phyloP scores from a whole-genome alignment of 2,329 filamentous ascomycete species.

The Rugonectria rugulosa region DNA sequence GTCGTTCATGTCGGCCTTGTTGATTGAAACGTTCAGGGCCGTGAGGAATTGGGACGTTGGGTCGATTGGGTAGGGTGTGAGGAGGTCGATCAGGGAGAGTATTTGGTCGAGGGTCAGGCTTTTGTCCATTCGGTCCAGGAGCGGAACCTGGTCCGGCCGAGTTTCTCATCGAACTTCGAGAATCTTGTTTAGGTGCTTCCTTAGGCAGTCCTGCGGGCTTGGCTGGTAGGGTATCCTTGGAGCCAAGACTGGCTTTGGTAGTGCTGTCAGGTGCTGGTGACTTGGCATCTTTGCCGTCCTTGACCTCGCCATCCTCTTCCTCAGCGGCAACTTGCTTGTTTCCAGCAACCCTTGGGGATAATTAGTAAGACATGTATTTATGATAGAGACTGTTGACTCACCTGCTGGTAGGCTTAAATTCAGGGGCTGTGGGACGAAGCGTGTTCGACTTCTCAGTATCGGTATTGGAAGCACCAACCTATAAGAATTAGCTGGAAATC shows the following conservation, averaged over 20 bases:
- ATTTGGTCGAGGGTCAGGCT: constrained; percentile 43
- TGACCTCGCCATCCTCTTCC: constrained; percentile 77
- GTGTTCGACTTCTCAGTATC: constrained; percentile 48
- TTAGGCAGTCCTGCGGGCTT: constrained; percentile 39
- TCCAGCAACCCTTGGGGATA: constrained; percentile 14
- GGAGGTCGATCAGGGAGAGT: constrained; percentile 48
- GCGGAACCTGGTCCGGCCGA: constrained; percentile 33
- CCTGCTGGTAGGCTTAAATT: constrained; percentile 67
- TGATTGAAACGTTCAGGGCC: constrained; percentile 57
- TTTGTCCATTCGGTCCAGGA: constrained; percentile 28
- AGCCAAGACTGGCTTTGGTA: constrained; percentile 17
- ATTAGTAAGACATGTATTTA: constrained; percentile 13
- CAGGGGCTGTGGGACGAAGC: constrained; percentile 66
- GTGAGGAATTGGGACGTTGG: constrained; percentile 63
- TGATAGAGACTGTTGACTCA: constrained; percentile 28
- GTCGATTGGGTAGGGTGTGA: constrained; percentile 61
- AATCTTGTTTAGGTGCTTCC: constrained; percentile 40
- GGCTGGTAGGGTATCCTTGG: constrained; percentile 46
- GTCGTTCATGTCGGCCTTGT: constrained; percentile 49
- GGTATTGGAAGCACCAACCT: constrained; percentile 41
- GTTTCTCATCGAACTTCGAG: constrained; percentile 27
- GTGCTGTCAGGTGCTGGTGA: constrained; percentile 22
- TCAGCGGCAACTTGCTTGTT: constrained; percentile 49
- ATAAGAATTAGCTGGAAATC: constrained; percentile 28
- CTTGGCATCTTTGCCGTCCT: constrained; percentile 58